phyloP scores from a whole-genome alignment of 2,329 filamentous ascomycete species.

The Colletotrichum truncatum region DNA sequence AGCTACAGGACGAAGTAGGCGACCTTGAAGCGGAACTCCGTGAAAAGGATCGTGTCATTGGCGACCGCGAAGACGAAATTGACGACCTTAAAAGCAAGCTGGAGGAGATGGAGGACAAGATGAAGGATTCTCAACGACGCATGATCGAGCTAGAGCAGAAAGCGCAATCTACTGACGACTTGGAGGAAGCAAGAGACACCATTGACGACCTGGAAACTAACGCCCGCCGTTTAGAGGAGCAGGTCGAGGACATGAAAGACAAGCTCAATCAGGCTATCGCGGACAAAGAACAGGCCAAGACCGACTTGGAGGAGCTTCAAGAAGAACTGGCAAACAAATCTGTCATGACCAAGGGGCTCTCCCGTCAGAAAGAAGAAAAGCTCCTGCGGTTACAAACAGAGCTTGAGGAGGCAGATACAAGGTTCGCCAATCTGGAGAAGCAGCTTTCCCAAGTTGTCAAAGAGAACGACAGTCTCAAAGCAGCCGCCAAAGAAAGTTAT shows the following conservation, averaged over 20 bases:
- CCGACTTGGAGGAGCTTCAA: slow-evolving; percentile 72
- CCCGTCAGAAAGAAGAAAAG: slow-evolving; percentile 79
- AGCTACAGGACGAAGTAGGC: slow-evolving; percentile 76
- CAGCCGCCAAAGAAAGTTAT: slow-evolving; percentile 52
- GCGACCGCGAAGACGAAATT: slow-evolving; percentile 79
- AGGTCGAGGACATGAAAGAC: slow-evolving; percentile 63
- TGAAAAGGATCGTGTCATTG: slow-evolving; percentile 78
- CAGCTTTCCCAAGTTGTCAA: slow-evolving; percentile 56
- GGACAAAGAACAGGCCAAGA: slow-evolving; percentile 66
- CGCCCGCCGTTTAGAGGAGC: slow-evolving; percentile 61
- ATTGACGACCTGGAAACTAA: slow-evolving; percentile 67
- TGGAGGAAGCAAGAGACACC: slow-evolving; percentile 65
- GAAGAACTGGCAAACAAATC: slow-evolving; percentile 85
- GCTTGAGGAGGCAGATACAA: slow-evolving; percentile 61
- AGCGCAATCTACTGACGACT: slow-evolving; percentile 58
- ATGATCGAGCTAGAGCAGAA: slow-evolving; percentile 66
- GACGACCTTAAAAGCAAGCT: slow-evolving; percentile 69
- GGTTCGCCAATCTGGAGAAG: slow-evolving; percentile 61
- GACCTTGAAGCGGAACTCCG: slow-evolving; percentile 81
- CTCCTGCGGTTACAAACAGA: slow-evolving; percentile 73
- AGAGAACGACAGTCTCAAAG: slow-evolving; percentile 55
- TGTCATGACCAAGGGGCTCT: slow-evolving; percentile 77
- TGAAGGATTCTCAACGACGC: slow-evolving; percentile 63
- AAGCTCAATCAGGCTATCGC: slow-evolving; percentile 61
- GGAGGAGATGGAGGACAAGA: slow-evolving; percentile 63